These are phyloP conservation scores for Gossypium mustelinum DNA, from an alignment of 345 rosid genomes.

Conservation along the genomic window DNA sequence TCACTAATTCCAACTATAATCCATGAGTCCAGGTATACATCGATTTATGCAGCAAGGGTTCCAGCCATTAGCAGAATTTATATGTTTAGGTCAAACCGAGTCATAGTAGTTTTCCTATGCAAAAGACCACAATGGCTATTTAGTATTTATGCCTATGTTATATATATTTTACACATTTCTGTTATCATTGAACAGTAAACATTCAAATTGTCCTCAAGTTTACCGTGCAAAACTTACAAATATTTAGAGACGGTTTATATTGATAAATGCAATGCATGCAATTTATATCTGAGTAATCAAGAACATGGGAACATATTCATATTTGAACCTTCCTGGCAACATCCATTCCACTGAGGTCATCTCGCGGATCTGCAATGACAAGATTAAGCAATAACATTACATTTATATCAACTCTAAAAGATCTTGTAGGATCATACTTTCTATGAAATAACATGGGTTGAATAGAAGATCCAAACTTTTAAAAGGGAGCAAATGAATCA, in stretches of 20 bases:
- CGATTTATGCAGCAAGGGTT: constrained; percentile 12
- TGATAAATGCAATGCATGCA: constrained; percentile 9
- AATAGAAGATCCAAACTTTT: not conserved
- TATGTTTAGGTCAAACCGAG: not conserved
- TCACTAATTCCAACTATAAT: not conserved
- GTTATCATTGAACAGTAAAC: not conserved
- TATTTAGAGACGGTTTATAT: constrained; percentile 2
- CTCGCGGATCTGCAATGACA: constrained; percentile 70
- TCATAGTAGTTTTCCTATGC: not conserved
- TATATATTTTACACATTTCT: not conserved
- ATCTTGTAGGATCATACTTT: constrained; percentile 2
- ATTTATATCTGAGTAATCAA: constrained; percentile 6
- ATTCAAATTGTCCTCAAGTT: not conserved
- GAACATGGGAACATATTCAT: not conserved
- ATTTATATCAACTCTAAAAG: not conserved
- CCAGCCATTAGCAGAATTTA: not conserved
- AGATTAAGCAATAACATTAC: not conserved
- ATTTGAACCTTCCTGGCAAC: constrained; percentile 85
- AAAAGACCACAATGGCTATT: not conserved
- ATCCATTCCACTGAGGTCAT: constrained; percentile 94
- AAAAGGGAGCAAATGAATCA: not conserved
- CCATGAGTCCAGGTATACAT: not conserved
- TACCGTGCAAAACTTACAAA: not conserved
- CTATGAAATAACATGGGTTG: not conserved
- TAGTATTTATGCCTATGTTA: not conserved